Conservation (phyloP, 768 basidiomycete species). For the Boletus insuetus region DNA sequence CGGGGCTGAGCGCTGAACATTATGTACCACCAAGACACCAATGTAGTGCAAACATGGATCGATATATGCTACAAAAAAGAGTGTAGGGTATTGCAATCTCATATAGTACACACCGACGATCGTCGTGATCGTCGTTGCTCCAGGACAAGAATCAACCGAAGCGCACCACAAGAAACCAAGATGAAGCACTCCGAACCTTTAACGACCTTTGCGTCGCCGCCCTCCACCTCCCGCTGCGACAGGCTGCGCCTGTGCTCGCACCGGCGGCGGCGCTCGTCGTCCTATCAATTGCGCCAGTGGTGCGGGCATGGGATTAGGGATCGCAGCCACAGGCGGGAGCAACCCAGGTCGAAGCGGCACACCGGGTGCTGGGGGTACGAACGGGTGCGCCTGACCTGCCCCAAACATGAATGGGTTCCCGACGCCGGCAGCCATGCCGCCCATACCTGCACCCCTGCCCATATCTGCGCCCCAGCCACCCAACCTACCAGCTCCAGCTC, state of each 20-base stretch:
- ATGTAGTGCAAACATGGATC: background rate
- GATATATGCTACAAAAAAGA: background rate
- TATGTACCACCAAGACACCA: background rate
- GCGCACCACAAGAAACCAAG: background rate
- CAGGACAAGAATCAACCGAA: background rate
- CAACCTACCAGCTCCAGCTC: background rate
- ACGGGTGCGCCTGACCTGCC: constrained; percentile 11
- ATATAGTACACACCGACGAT: background rate
- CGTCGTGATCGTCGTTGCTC: background rate
- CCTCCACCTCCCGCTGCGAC: constrained; percentile 5
- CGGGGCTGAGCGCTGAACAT: background rate
- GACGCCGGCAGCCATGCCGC: background rate
- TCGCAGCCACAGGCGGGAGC: background rate
- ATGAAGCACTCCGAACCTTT: background rate
- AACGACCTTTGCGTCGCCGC: constrained; percentile 9
- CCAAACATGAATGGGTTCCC: constrained; percentile 17
- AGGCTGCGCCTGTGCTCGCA: background rate
- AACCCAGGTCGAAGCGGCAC: background rate
- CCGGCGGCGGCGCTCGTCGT: background rate
- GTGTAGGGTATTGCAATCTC: background rate
- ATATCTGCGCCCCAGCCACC: background rate
- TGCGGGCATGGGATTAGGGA: background rate
- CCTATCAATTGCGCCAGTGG: background rate
- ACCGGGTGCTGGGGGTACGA: background rate
- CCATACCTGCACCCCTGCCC: constrained; percentile 1